Base-by-base conservation (phyloP, 2,329 filamentous ascomycete genomes). In the Dactylellina drechsleri region DNA sequence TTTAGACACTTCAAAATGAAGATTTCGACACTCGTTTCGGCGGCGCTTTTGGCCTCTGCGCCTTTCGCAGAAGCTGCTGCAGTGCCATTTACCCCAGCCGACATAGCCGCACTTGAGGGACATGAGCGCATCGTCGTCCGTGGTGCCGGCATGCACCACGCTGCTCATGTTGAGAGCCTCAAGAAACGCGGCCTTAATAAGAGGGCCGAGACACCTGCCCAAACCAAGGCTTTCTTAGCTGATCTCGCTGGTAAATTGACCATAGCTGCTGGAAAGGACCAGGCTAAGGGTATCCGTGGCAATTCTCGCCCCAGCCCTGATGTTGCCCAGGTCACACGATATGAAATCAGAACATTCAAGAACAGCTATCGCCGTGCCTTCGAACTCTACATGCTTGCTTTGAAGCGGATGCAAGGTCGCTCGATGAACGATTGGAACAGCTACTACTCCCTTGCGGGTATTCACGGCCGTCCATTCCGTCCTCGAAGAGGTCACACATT, bases 11-110 rank as follows among this genome's bases (percentile, higher is more conserved):
- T 18, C 50, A 64, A 49, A 1, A 75, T 75, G 71, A 75, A 75
- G 40, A 36, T 75, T 15, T 75, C 71, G 53, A 68, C 57, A 45
- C 50, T 75, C 31, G 6, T 68, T 60, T 64, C 64, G 12, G 64
- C 61, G 58, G 64, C 64, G 13, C 12, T 68, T 20, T 52, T 52
- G 31, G 52, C 64, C 18, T 40, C 64, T 12, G 58, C 50, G 8
- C 64, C 66, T 15, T 23, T 75, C 4, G 13, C 40, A n/a, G n/a
- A 36, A 20, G 71, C 58, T 26, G n/a, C 49, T 36, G 62, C 70
- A 2, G 18, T 56, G 12, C 36, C 56, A 10, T 0, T 15, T 4
- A 53, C 23, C 4, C 40, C n/a, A 18, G 8, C 20, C 2, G 66
- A 61, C 13, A 1, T 36, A 20, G 12, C 23, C 53, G 41, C 36